A percentile compares a stretch with the other conserved stretches of the same genome.
Conservation (phyloP, 306 rosid genomes). For the Medicago ruthenica region DNA sequence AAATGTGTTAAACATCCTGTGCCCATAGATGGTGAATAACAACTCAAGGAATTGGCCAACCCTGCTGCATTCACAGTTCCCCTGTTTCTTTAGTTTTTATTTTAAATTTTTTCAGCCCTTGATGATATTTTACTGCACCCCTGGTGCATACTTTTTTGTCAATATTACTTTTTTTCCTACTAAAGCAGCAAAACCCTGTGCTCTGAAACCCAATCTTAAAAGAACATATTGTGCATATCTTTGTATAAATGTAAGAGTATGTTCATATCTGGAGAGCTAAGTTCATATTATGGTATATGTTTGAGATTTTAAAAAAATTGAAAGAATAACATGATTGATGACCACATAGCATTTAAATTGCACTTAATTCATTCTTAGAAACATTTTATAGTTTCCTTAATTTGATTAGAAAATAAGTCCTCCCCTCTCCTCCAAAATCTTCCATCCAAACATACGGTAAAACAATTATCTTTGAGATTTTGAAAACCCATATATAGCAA, state of each 20-base stretch:
- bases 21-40: neutral
- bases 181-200: neutral
- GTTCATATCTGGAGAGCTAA: neutral
- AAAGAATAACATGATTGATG: neutral
- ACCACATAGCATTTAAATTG: neutral
- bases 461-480: neutral
- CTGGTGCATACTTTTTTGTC: neutral
- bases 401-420: neutral
- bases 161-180: slow-evolving; percentile 1
- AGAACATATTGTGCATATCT: neutral
- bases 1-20: neutral
- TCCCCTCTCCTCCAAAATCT: neutral
- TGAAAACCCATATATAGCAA: slow-evolving; percentile 10
- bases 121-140: slow-evolving; percentile 12
- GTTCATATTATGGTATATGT: neutral
- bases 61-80: neutral
- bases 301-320: neutral
- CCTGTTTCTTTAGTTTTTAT: slow-evolving; percentile 16
- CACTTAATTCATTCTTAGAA: neutral
- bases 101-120: slow-evolving; percentile 9
- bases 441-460: neutral
- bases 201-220: neutral
- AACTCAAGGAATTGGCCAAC: neutral
- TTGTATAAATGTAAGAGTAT: neutral
- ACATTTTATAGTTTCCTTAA: neutral